Conservation (phyloP, 2,329 filamentous ascomycete species). For the Mollisiaceae sp. region DNA sequence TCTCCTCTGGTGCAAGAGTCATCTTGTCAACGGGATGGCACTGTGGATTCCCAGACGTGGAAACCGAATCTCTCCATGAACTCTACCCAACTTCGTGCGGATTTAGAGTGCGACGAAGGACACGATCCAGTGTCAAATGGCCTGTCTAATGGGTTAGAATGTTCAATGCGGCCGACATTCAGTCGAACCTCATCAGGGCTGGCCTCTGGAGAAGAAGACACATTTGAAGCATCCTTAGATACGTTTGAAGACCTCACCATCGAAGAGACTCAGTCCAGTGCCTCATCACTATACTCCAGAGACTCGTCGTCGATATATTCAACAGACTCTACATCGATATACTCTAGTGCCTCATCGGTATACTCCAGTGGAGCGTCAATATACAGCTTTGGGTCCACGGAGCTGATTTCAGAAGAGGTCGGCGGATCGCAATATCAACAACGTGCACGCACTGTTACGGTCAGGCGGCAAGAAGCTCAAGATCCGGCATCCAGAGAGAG, state of each 20-base stretch:
- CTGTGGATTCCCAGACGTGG: not conserved
- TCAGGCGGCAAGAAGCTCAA: slow-evolving; percentile 8
- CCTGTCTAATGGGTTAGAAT: not conserved
- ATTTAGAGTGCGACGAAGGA: not conserved
- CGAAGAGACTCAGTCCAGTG: slow-evolving; percentile 15
- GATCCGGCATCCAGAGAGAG: slow-evolving; percentile 11
- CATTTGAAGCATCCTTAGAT: slow-evolving; percentile 10
- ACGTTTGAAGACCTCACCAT: slow-evolving; percentile 14
- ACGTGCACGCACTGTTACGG: not conserved
- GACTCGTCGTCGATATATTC: slow-evolving; percentile 19
- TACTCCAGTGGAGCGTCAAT: slow-evolving; percentile 15
- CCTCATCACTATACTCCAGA: slow-evolving; percentile 16
- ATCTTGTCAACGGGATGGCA: not conserved
- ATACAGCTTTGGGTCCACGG: slow-evolving; percentile 15
- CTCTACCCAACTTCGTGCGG: too few relatives aligned
- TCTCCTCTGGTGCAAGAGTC: not conserved
- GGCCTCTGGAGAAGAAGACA: slow-evolving; percentile 11
- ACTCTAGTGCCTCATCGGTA: slow-evolving; percentile 17
- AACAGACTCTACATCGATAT: slow-evolving; percentile 16
- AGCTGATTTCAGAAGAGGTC: not conserved
- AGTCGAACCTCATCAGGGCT: not conserved
- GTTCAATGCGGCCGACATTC: not conserved
- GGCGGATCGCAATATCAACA: not conserved
- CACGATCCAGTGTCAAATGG: not conserved
- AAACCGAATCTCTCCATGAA: not conserved